Conservation (phyloP, 768 basidiomycete genomes). For the Heimioporus sp. region DNA sequence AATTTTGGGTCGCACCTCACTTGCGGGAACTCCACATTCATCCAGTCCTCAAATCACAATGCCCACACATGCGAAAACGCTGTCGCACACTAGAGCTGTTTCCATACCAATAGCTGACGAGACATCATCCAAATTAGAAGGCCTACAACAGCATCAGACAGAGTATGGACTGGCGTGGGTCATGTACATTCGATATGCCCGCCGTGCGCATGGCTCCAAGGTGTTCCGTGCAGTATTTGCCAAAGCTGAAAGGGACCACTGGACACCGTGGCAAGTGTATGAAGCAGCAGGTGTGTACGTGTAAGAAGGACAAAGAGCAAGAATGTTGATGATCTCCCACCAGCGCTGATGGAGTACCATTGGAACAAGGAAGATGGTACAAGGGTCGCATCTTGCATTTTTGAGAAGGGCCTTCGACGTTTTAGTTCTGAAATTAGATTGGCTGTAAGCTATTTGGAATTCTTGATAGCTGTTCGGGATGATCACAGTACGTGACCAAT, state of each 20-base stretch:
- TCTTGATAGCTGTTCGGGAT: conserved; percentile 93
- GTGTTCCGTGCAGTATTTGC: conserved; percentile 74
- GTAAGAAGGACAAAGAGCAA: neutral
- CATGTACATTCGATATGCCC: conserved; percentile 91
- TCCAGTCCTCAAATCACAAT: conserved; percentile 8
- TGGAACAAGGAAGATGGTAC: conserved; percentile 70
- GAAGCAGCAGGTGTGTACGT: conserved; percentile 75
- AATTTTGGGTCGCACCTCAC: conserved; percentile 25
- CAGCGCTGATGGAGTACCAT: conserved; percentile 95
- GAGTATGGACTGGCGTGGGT: conserved; percentile 81
- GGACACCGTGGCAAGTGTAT: conserved; percentile 88
- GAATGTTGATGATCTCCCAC: conserved; percentile 7
- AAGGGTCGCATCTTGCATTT: conserved; percentile 83
- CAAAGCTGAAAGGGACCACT: conserved; percentile 74
- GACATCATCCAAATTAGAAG: conserved; percentile 52
- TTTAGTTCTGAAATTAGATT: conserved; percentile 84
- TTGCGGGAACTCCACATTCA: conserved; percentile 20
- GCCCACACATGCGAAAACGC: conserved; percentile 29
- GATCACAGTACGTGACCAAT: conserved; percentile 72
- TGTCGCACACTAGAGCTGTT: conserved; percentile 44
- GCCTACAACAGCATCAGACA: conserved; percentile 50
- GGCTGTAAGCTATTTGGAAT: conserved; percentile 86
- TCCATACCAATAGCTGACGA: conserved; percentile 51
- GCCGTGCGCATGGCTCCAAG: conserved; percentile 85
- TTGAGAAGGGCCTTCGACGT: conserved; percentile 85